A percentile compares a stretch with the other conserved stretches of the same genome.
Conservation (phyloP, 108 stramenopile genomes). For the Fragilariopsis cylindrus region DNA sequence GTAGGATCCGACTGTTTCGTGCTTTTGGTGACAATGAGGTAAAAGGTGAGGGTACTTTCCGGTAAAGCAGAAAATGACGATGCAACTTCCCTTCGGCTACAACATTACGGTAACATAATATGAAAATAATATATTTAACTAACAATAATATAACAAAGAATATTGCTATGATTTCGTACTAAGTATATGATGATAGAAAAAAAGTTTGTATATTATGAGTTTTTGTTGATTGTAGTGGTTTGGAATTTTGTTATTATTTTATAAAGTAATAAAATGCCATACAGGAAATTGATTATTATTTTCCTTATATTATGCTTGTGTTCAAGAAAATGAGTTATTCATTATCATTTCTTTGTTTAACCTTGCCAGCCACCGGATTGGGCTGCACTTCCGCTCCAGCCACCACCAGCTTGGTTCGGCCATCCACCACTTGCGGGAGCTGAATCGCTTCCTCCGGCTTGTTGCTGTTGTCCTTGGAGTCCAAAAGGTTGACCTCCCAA, state of each 20-base stretch:
- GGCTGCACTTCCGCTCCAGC: conserved; percentile 44
- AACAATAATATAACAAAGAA: no score
- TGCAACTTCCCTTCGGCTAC: no score
- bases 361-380: conserved; percentile 45
- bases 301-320: neutral
- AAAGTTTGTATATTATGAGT: no score
- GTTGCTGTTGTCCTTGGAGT: conserved; percentile 47
- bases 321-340: neutral
- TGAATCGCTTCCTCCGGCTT: conserved; percentile 23
- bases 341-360: neutral
- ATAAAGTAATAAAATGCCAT: neutral
- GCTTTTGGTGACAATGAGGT: neutral
- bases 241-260: no score
- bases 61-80: neutral
- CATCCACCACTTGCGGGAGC: conserved; percentile 44
- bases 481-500: conserved; percentile 53
- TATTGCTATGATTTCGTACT: no score
- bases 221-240: no score
- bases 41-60: neutral
- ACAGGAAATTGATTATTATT: neutral
- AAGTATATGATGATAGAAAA: no score
- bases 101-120: no score
- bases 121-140: no score
- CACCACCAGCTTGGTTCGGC: conserved; percentile 39
- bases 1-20: neutral